phyloP scores from a whole-genome alignment of 192 early-diverging fungal genomes.

The Neocallimastix lanati region DNA sequence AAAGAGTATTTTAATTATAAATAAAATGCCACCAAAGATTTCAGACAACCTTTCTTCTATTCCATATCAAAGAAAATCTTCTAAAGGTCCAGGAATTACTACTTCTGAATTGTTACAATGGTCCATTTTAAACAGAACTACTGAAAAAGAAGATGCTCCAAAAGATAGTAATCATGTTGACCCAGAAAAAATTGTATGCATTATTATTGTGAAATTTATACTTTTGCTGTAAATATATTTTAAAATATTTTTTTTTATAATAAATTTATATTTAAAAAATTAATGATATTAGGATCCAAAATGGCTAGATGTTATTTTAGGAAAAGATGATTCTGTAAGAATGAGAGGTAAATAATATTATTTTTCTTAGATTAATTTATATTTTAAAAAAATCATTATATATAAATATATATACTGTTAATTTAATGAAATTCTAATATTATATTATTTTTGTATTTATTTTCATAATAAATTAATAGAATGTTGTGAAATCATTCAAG shows the following conservation, averaged over 20 bases:
- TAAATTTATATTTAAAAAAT: too few relatives aligned
- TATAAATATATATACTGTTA: too few relatives aligned
- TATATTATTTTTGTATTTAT: too few relatives aligned
- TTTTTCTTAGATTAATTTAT: background rate
- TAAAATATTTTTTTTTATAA: too few relatives aligned
- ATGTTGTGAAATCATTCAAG: constrained; percentile 49
- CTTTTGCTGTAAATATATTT: too few relatives aligned
- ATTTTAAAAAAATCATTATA: too few relatives aligned
- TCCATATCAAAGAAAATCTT: background rate
- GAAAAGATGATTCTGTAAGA: constrained; percentile 66
- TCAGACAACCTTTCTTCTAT: background rate
- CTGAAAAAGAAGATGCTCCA: constrained; percentile 46
- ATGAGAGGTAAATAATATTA: constrained; percentile 44
- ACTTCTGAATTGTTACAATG: constrained; percentile 57
- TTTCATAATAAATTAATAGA: constrained; percentile 15
- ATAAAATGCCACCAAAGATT: background rate
- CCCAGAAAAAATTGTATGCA: background rate
- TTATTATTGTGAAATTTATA: background rate
- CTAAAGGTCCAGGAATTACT: constrained; percentile 4
- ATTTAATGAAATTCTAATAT: too few relatives aligned
- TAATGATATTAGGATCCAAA: constrained; percentile 43
- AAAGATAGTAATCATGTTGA: background rate
- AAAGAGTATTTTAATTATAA: background rate
- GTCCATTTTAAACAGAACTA: constrained; percentile 58
- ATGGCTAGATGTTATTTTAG: constrained; percentile 80